phyloP scores from a whole-genome alignment of 768 basidiomycete species.

The Termitomyces titanicus region DNA sequence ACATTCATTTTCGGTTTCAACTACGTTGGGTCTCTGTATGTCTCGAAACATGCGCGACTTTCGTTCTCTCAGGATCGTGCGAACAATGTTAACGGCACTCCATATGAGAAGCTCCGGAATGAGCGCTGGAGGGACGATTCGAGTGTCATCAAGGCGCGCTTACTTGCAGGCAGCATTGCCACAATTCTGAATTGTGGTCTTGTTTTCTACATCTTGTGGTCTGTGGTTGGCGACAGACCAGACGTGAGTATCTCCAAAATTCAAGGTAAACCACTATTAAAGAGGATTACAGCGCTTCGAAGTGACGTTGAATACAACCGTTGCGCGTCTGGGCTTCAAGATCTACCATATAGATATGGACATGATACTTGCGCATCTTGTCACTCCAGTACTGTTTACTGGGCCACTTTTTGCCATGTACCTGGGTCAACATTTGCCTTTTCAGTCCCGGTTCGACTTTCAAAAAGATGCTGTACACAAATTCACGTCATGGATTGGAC shows the following conservation, averaged over 20 bases:
- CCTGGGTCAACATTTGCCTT: conserved; percentile 46
- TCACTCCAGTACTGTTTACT: conserved; percentile 70
- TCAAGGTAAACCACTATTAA: neutral
- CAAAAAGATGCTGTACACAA: conserved; percentile 31
- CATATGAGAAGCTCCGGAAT: conserved; percentile 23
- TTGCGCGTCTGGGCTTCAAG: conserved; percentile 39
- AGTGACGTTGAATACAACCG: conserved; percentile 25
- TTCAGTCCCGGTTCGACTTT: conserved; percentile 49
- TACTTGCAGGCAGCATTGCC: conserved; percentile 62
- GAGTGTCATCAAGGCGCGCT: conserved; percentile 75
- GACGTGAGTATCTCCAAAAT: conserved; percentile 14
- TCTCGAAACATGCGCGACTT: conserved; percentile 62
- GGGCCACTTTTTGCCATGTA: conserved; percentile 70
- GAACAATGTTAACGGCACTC: conserved; percentile 21
- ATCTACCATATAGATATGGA: conserved; percentile 12
- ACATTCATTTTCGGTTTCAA: conserved; percentile 55
- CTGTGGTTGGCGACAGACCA: conserved; percentile 17
- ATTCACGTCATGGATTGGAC: conserved; percentile 51
- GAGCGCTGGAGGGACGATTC: conserved; percentile 80
- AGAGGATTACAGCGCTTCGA: conserved; percentile 8
- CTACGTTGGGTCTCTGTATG: conserved; percentile 85
- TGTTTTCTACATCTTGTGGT: conserved; percentile 43
- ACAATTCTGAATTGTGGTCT: conserved; percentile 54
- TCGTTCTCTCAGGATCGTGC: conserved; percentile 36
- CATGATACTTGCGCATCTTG: conserved; percentile 44